phyloP scores from a whole-genome alignment of 495 filamentous ascomycete genomes.

The Lichina pygmaea region DNA sequence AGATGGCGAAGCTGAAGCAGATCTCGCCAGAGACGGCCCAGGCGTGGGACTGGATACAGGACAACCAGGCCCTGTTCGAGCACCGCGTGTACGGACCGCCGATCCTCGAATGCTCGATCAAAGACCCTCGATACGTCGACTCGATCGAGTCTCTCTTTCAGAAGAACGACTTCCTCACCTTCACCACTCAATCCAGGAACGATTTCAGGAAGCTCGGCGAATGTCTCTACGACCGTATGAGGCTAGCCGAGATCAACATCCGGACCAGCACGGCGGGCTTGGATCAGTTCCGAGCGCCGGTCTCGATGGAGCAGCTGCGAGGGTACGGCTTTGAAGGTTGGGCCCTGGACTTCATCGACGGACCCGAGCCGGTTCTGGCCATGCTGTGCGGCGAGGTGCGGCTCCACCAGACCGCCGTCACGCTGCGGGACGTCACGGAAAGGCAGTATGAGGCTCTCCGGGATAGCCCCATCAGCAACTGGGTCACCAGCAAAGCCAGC shows the following conservation, averaged over 20 bases:
- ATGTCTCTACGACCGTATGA: constrained; percentile 23
- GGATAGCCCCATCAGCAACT: constrained; percentile 23
- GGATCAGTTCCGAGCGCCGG: constrained; percentile 20
- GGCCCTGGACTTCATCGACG: constrained; percentile 47
- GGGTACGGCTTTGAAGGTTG: constrained; percentile 50
- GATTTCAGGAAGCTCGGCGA: constrained; percentile 48
- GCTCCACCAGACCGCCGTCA: constrained; percentile 39
- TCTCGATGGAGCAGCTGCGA: constrained; percentile 25
- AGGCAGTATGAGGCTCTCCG: constrained; percentile 33
- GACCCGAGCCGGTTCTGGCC: constrained; percentile 60
- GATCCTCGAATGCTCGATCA: constrained; percentile 55
- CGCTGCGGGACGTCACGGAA: constrained; percentile 30
- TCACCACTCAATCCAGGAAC: constrained; percentile 43
- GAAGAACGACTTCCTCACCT: constrained; percentile 34
- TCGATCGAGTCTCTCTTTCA: constrained; percentile 45
- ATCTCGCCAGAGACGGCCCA: constrained; percentile 30
- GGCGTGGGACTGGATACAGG: constrained; percentile 58
- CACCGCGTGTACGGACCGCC: constrained; percentile 68
- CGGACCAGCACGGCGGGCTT: constrained; percentile 24
- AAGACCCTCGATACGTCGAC: constrained; percentile 43
- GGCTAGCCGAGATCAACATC: constrained; percentile 37
- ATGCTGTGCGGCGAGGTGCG: constrained; percentile 50
- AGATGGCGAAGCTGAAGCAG: constrained; percentile 29
- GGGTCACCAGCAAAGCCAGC: constrained; percentile 29
- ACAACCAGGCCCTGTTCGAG: constrained; percentile 45